These are phyloP conservation scores for Hibiscus mutabilis DNA, from an alignment of 345 rosid genomes.

Conservation along the genomic window DNA sequence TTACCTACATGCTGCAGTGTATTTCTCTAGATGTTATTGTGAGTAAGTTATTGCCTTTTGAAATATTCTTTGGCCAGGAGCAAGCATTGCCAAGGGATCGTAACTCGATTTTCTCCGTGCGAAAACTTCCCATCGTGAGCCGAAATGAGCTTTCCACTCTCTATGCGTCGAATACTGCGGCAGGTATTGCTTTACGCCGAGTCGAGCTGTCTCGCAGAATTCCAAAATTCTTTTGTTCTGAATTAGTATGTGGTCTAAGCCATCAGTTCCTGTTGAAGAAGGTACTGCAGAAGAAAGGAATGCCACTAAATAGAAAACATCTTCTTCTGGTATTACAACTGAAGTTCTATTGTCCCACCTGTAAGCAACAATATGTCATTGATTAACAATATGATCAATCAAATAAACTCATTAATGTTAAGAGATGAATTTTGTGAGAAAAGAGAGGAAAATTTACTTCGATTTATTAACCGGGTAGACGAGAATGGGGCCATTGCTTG, in stretches of 20 bases:
- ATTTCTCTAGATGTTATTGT: slow-evolving; percentile 21
- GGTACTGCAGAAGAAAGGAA: slow-evolving; percentile 83
- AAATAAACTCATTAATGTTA: slow-evolving; percentile 6
- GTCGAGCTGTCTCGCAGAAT: slow-evolving; percentile 44
- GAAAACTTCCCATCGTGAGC: slow-evolving; percentile 63
- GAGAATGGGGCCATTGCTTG: slow-evolving; percentile 93
- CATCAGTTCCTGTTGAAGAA: slow-evolving; percentile 60
- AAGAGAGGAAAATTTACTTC: slow-evolving; percentile 34
- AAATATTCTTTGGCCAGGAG: slow-evolving; percentile 88
- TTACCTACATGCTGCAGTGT: slow-evolving; percentile 11
- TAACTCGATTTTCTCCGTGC: slow-evolving; percentile 60
- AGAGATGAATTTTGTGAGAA: not conserved
- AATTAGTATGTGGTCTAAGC: slow-evolving; percentile 56
- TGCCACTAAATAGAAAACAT: slow-evolving; percentile 85
- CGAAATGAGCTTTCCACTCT: slow-evolving; percentile 83
- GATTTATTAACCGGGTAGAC: slow-evolving; percentile 89
- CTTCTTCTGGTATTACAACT: slow-evolving; percentile 74
- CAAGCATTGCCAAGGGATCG: slow-evolving; percentile 83
- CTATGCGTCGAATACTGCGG: slow-evolving; percentile 69
- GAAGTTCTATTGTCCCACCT: slow-evolving; percentile 98
- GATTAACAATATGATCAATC: slow-evolving; percentile 12
- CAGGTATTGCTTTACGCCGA: slow-evolving; percentile 82
- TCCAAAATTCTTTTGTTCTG: slow-evolving; percentile 70
- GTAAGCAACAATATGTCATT: slow-evolving; percentile 16
- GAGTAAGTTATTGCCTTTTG: slow-evolving; percentile 48